Base-by-base conservation (phyloP, 805 yeast genomes). In the Hanseniaspora osmophila region DNA sequence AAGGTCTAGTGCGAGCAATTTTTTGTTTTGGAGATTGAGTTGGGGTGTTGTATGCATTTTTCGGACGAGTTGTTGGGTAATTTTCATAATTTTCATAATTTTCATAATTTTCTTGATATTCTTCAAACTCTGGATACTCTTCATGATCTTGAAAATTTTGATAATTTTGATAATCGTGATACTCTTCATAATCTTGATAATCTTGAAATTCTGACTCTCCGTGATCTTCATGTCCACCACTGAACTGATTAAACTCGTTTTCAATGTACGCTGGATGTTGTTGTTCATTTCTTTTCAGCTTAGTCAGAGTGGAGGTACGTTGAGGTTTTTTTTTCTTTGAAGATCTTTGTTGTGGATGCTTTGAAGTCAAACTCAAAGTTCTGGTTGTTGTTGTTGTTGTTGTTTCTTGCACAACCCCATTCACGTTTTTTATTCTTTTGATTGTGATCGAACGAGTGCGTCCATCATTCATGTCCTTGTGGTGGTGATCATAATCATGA, bases 381-480 rank as follows among this genome's bases (percentile, higher is more conserved):
- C 18, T 35, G 46, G 49, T 38, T 52, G 59, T 45, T 53, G 70
- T 56, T 42, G 70, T 65, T 1, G 70, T 65, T 1, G 74, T 72
- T 6, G 73, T 73, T 49, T 69, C 71, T 41, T 71, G 64, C 46
- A 74, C 76, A 41, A 58, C 64, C 1, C 75, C 70, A 30, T 75
- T 75, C 50, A 71, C 55, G 42, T 67, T 65, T 49, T 73, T 68
- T 27, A 75, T 64, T 0, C 77, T 74, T 37, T 72, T 72, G 38
- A 70, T 73, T 2, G 79, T 74, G 39, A 76, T 72, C 2, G 79
- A 74, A 46, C 63, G 67, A 0, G 80, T 75, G 37, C 78, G 65
- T 0, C 81, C 81, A 19, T 18, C 29, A 12, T 38, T n/a, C 16
- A 12, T 10, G 9, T 38, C 30, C 13, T 18, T 12, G 6, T 38